A percentile compares a stretch with the other conserved stretches of the same genome.
phyloP scores from a whole-genome alignment of 2,329 filamentous ascomycete species.

The Bisporella sp. region DNA sequence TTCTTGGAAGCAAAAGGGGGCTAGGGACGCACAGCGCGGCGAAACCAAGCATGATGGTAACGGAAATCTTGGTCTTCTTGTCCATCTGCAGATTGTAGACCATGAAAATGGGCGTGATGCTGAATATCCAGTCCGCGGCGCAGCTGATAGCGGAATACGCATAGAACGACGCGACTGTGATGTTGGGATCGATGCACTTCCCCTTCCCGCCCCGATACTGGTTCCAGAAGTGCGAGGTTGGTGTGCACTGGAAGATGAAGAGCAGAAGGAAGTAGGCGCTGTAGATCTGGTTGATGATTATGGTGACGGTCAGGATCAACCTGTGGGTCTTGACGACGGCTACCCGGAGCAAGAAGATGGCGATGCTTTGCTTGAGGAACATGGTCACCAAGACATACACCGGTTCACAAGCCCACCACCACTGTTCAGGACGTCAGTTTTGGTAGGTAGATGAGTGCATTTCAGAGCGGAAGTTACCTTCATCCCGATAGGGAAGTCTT shows the following conservation, averaged over 20 bases:
- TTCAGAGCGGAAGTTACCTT: neutral
- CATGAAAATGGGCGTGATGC: conserved; percentile 41
- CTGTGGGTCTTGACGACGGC: conserved; percentile 27
- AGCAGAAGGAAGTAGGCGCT: conserved; percentile 37
- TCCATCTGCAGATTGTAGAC: conserved; percentile 45
- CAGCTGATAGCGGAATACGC: conserved; percentile 39
- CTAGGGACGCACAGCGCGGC: conserved; percentile 37
- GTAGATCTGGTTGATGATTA: conserved; percentile 29
- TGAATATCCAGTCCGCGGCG: conserved; percentile 41
- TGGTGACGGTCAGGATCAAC: conserved; percentile 30
- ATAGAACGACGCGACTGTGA: conserved; percentile 37
- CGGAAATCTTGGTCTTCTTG: conserved; percentile 36
- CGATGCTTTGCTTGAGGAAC: conserved; percentile 32
- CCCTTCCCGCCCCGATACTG: conserved; percentile 31
- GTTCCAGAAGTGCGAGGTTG: conserved; percentile 42
- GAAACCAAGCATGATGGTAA: conserved; percentile 41
- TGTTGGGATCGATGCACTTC: conserved; percentile 33
- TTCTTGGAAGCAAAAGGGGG: neutral
- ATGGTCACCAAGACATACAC: conserved; percentile 32
- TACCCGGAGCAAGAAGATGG: conserved; percentile 33
- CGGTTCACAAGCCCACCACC: conserved; percentile 32
- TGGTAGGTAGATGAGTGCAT: neutral
- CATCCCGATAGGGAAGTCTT: neutral
- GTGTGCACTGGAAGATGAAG: conserved; percentile 42
- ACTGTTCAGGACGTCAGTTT: conserved; percentile 6